Percentiles rank a stretch among this genome's conserved stretches.
Conservation (phyloP, 108 stramenopile species). For the Nitzschia sp. region DNA sequence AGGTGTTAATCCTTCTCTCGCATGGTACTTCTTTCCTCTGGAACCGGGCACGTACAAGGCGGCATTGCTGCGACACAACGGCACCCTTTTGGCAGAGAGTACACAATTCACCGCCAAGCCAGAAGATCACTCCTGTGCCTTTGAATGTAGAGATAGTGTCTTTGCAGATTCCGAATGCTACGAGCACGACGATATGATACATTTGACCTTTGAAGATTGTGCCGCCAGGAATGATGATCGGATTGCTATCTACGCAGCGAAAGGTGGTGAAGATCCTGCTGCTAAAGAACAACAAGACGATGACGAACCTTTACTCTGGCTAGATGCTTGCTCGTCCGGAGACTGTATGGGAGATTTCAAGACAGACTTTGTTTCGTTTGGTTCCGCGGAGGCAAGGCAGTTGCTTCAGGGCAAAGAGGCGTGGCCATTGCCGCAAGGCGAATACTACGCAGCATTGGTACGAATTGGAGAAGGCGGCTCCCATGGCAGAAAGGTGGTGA, state of each 20-base stretch:
- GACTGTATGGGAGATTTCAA: conserved; percentile 3
- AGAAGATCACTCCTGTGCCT: not conserved
- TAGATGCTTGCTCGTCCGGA: not conserved
- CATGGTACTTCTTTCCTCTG: conserved; percentile 9
- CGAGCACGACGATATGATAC: not conserved
- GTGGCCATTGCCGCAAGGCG: conserved; percentile 13
- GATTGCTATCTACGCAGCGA: conserved; percentile 13
- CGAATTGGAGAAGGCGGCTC: not conserved
- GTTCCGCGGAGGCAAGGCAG: not conserved
- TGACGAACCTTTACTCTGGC: conserved; percentile 7
- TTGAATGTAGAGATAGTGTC: conserved; percentile 1
- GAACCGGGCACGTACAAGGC: conserved; percentile 9
- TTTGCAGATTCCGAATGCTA: not conserved
- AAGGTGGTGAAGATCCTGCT: not conserved
- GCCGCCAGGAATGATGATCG: conserved; percentile 2
- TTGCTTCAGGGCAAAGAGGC: not conserved
- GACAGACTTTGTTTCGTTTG: conserved; percentile 1
- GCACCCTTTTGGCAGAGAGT: not conserved
- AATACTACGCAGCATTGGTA: not conserved
- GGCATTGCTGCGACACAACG: not conserved
- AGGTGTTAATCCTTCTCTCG: not conserved
- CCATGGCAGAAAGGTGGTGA: not conserved
- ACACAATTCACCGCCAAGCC: conserved; percentile 1
- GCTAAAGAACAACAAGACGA: not conserved
- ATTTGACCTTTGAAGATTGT: conserved; percentile 16